Percentiles rank a stretch among this genome's conserved stretches.
phyloP scores from a whole-genome alignment of 2,329 filamentous ascomycete genomes.

The Stemphylium vesicarium region DNA sequence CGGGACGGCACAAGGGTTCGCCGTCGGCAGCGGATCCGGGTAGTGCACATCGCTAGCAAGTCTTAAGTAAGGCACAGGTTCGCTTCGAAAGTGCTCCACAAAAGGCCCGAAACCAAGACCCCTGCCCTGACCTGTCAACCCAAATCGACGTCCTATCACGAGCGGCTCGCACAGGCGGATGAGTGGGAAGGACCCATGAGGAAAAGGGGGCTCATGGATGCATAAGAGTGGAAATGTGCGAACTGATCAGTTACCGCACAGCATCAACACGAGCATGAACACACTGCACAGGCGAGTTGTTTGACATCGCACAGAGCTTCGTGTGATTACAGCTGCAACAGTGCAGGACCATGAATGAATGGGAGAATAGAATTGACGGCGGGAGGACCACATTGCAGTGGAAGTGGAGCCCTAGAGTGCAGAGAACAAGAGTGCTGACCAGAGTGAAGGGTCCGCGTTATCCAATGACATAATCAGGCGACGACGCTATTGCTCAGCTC shows the following conservation, averaged over 20 bases:
- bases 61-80: constrained; percentile 7
- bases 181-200: not conserved
- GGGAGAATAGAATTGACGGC: not conserved
- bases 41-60: constrained; percentile 2
- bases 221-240: not conserved
- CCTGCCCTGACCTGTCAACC: not conserved
- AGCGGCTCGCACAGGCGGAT: constrained; percentile 1
- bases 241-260: not conserved
- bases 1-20: constrained; percentile 1
- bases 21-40: constrained; percentile 5
- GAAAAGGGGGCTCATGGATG: not conserved
- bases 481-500: not conserved
- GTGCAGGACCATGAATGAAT: not conserved
- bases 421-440: not conserved
- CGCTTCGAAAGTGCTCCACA: constrained; percentile 7
- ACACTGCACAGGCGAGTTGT: not conserved
- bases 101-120: constrained; percentile 3
- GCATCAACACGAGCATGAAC: not conserved
- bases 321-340: not conserved
- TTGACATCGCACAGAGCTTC: not conserved
- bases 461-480: not conserved
- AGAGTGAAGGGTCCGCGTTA: not conserved
- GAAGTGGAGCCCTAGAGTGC: not conserved
- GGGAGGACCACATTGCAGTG: no score
- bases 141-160: not conserved